Evolutionary conservation across 495 filamentous ascomycete species (phyloP), one percentile per base, ranked within the genome.

Genomic region (Podospora pseudoanserina): DNA sequence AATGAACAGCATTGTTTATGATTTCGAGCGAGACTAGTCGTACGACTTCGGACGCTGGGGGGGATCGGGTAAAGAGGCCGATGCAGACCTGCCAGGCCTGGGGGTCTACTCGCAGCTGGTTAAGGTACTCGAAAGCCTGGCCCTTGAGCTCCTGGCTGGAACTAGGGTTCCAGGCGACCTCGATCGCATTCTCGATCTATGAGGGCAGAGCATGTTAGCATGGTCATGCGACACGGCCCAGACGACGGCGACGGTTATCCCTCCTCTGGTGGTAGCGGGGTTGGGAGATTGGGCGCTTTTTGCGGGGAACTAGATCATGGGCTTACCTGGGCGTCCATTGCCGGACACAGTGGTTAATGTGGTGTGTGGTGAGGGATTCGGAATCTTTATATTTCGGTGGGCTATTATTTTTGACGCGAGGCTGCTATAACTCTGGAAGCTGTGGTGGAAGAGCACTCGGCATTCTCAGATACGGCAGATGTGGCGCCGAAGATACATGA

Each of bases 101-200:
- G 63, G 91, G 86, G 73, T 96, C 88, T 72, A 87, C 78, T 55
- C 92, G 88, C 69, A 97, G 82, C 74, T 91, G 91, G 78, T 91
- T 90, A 53, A 97, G 83, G 78, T 91, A 97, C 20, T 95, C 89
- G 78, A 92, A 92, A 65, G 94, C 94, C 84, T 97, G 93, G 39
- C 80, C 78, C 77, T 94, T 93, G 71, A 96, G 86, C 68, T 84
- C 80, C 74, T 87, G 87, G 80, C 92, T 86, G 65, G 92, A 87
- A 68, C 82, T 77, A 70, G 91, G 89, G 79, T 94, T 88, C 83
- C 85, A 92, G 80, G 91, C 91, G 82, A 97, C 92, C 77, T 95
- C 86, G 81, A 97, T 94, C 78, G 93, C 93, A 79, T 90, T 92
- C 79, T 93, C 90, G 79, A 97, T 89, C 92, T 97, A 76, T 64